phyloP scores from a whole-genome alignment of 345 rosid genomes.

The Euphorbia lathyris region DNA sequence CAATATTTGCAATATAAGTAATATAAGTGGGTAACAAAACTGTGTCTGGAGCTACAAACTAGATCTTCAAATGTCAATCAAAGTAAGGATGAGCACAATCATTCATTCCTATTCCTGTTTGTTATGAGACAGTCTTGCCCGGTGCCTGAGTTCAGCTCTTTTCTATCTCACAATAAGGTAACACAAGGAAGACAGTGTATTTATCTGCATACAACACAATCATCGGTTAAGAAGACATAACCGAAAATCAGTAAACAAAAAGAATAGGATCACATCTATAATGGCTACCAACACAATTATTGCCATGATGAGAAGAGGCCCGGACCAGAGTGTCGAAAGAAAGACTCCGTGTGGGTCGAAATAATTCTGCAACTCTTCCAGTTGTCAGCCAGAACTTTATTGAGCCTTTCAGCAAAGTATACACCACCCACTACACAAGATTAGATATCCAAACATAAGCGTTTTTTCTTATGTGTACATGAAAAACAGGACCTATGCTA shows the following conservation, averaged over 20 bases:
- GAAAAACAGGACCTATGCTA: too few species aligned
- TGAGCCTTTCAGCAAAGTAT: constrained; percentile 80
- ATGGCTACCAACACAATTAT: constrained; percentile 64
- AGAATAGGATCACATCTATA: background rate
- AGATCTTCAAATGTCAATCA: background rate
- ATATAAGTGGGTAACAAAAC: background rate
- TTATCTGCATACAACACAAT: constrained; percentile 50
- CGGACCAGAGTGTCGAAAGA: constrained; percentile 86
- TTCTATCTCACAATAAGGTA: constrained; percentile 83
- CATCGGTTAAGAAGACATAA: background rate
- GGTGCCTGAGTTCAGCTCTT: constrained; percentile 92
- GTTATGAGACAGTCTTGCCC: constrained; percentile 61
- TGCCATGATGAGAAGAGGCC: constrained; percentile 82
- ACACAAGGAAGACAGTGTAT: constrained; percentile 78
- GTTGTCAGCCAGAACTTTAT: constrained; percentile 50
- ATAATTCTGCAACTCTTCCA: constrained; percentile 88
- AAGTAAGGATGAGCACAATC: constrained; percentile 7
- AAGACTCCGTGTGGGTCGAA: constrained; percentile 84
- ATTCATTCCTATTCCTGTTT: constrained; percentile 52
- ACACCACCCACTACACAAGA: constrained; percentile 74
- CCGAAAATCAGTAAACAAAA: background rate
- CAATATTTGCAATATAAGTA: too few species aligned
- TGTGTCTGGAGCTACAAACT: background rate
- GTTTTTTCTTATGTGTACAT: too few species aligned
- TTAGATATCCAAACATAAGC: background rate